A percentile compares a stretch with the other conserved stretches of the same genome.
Evolutionary conservation across 78 protist species (phyloP).

Genomic region (Protostelium mycophagum): DNA sequence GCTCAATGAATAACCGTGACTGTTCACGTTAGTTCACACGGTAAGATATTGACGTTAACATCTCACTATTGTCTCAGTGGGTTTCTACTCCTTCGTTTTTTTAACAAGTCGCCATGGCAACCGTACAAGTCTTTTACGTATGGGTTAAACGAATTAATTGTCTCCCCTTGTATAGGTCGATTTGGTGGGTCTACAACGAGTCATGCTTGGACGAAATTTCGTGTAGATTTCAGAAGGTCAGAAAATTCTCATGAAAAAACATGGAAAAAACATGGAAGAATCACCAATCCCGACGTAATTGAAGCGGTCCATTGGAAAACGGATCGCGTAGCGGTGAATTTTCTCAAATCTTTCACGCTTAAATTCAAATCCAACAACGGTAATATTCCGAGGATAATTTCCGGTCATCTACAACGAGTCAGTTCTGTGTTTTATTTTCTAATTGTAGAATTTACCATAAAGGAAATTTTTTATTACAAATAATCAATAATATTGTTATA

Average conservation of each 20-base stretch:
- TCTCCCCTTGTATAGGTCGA: neutral
- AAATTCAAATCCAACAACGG: slow-evolving; percentile 6
- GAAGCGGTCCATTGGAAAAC: slow-evolving; percentile 6
- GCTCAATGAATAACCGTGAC: neutral
- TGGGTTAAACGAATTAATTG: neutral
- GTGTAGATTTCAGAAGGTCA: no score
- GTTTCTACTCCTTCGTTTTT: neutral
- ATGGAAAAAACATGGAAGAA: neutral
- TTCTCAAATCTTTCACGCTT: neutral
- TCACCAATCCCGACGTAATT: neutral
- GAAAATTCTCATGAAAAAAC: no score
- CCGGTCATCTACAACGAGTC: neutral
- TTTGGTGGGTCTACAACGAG: neutral
- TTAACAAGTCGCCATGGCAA: neutral
- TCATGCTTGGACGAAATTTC: no score
- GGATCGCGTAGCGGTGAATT: neutral
- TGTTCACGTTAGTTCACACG: neutral
- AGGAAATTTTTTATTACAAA: neutral
- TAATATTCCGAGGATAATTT: neutral
- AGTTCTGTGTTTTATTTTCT: neutral
- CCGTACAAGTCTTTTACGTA: neutral
- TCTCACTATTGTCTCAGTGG: neutral
- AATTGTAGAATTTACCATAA: neutral
- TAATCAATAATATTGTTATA: no score
- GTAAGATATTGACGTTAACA: neutral